These are phyloP conservation scores for Panicum virgatum DNA, from an alignment of 202 grass and related monocot species.

Conservation along the genomic window DNA sequence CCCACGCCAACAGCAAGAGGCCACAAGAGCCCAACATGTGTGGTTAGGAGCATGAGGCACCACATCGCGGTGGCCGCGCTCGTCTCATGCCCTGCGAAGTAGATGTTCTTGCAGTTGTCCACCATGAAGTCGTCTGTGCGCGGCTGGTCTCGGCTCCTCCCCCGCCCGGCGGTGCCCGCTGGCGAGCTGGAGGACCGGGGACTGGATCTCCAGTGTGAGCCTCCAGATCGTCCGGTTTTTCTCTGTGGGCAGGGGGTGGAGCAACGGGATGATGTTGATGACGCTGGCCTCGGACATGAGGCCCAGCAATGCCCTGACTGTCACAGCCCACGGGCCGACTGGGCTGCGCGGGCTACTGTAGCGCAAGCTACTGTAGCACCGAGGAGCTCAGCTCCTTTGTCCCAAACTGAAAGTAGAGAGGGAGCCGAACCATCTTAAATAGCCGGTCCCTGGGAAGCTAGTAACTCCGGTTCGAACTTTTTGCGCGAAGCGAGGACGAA, in stretches of 20 bases:
- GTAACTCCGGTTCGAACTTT: too few species aligned
- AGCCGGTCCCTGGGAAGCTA: too few species aligned
- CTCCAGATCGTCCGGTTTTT: constrained; percentile 55
- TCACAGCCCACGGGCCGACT: too few species aligned
- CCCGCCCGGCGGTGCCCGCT: not conserved
- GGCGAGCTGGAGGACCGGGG: constrained; percentile 61
- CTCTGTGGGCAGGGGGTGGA: constrained; percentile 51
- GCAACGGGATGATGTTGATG: constrained; percentile 65
- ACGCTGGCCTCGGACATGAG: constrained; percentile 58
- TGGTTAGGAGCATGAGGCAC: constrained; percentile 81
- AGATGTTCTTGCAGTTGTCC: constrained; percentile 96
- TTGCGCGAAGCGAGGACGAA: too few species aligned
- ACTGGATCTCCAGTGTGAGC: constrained; percentile 60
- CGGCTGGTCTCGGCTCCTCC: constrained; percentile 24
- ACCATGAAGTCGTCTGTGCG: constrained; percentile 69
- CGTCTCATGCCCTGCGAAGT: too few species aligned
- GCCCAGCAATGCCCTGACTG: constrained; percentile 53
- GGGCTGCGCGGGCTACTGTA: too few species aligned
- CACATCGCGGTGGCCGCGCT: constrained; percentile 67
- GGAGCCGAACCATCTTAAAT: too few species aligned
- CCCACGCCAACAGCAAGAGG: too few species aligned
- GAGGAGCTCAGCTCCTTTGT: too few species aligned
- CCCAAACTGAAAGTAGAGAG: too few species aligned
- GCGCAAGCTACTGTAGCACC: too few species aligned
- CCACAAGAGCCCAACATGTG: too few species aligned